Conservation (phyloP, 108 stramenopile genomes). For the Pseudonitzschia multistriata region DNA sequence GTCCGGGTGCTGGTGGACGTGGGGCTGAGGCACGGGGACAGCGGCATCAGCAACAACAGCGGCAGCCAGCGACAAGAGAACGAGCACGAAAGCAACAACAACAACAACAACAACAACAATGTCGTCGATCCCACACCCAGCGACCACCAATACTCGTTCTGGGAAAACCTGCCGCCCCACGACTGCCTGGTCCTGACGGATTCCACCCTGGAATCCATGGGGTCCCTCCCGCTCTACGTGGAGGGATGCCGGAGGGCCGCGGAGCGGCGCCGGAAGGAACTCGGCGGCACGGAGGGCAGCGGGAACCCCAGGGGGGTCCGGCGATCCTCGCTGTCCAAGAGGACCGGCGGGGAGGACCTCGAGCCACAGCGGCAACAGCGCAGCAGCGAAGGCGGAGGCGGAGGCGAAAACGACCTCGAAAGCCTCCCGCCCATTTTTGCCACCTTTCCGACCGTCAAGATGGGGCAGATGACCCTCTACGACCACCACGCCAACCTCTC, state of each 20-base stretch:
- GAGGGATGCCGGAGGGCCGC: neutral
- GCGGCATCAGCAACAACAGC: neutral
- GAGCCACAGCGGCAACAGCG: neutral
- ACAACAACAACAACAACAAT: neutral
- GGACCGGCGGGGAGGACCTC: neutral
- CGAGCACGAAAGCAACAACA: neutral
- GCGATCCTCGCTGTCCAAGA: neutral
- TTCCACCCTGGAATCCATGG: constrained; percentile 62
- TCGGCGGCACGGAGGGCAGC: neutral
- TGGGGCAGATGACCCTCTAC: constrained; percentile 96
- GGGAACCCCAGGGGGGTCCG: neutral
- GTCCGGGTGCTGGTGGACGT: constrained; percentile 65
- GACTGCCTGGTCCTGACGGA: constrained; percentile 75
- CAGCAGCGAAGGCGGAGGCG: neutral
- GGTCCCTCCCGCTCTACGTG: constrained; percentile 38
- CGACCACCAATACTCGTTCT: constrained; percentile 2
- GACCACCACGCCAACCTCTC: constrained; percentile 83
- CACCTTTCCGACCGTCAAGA: constrained; percentile 93
- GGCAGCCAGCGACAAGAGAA: neutral
- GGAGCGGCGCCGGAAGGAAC: neutral
- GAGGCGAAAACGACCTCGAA: neutral
- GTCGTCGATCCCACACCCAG: too few relatives aligned
- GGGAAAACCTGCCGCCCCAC: constrained; percentile 43
- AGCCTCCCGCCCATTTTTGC: constrained; percentile 79
- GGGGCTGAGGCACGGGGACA: constrained; percentile 27